A percentile compares a stretch with the other conserved stretches of the same genome.
These are phyloP conservation scores for Rhizodiscina lignyota DNA, from an alignment of 495 filamentous ascomycete species.

Conservation along the genomic window DNA sequence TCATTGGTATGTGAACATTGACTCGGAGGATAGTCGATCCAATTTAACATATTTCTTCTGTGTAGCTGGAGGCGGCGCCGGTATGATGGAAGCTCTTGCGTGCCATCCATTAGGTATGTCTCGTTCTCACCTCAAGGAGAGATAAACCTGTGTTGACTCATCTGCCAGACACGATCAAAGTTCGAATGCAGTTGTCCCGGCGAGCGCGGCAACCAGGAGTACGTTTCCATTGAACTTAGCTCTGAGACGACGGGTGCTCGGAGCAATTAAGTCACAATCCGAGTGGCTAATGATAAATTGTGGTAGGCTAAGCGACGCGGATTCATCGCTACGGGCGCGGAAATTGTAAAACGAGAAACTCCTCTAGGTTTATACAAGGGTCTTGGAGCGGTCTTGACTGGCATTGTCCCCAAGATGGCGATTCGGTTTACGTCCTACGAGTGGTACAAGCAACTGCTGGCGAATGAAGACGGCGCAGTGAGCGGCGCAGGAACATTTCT, in stretches of 20 bases:
- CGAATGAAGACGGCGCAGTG: conserved; percentile 47
- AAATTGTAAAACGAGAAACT: conserved; percentile 81
- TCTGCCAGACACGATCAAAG: conserved; percentile 76
- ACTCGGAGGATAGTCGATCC: not conserved
- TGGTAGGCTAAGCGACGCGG: conserved; percentile 56
- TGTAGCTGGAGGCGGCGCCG: conserved; percentile 87
- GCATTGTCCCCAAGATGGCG: conserved; percentile 98
- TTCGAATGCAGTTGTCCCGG: conserved; percentile 95
- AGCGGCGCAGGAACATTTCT: conserved; percentile 68
- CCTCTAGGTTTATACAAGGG: conserved; percentile 92
- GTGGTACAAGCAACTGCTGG: conserved; percentile 73
- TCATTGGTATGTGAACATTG: conserved; percentile 52
- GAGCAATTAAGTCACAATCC: not conserved
- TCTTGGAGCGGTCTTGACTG: conserved; percentile 84
- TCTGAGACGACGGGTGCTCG: not conserved
- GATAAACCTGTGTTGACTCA: not conserved
- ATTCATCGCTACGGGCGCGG: conserved; percentile 70
- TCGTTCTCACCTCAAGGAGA: not conserved
- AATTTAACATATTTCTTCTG: conserved; percentile 2
- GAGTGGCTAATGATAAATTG: conserved; percentile 3
- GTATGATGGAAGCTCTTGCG: conserved; percentile 96
- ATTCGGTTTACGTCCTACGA: conserved; percentile 98
- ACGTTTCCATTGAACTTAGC: conserved; percentile 16
- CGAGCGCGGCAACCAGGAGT: conserved; percentile 69
- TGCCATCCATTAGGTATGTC: conserved; percentile 84